Base-by-base conservation (phyloP, 1,139 yeast species). In the Kazachstania sp. region DNA sequence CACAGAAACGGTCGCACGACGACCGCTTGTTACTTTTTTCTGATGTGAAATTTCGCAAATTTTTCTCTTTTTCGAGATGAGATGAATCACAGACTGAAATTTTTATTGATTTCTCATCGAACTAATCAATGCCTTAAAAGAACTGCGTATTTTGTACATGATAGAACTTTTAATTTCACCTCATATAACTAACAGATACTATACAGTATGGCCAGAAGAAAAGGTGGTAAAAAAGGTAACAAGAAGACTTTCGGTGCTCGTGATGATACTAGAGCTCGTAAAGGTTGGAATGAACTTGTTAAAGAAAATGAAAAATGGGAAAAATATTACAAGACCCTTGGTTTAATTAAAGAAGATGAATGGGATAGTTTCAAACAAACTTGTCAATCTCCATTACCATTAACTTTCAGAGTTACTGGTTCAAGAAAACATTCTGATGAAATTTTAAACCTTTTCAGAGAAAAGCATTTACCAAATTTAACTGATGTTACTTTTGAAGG, bases 331-430 rank as follows among this genome's bases (percentile, higher is more conserved):
- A 84, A 79, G 65, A 77, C 78, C 1, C 77, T 83, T 67, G 74
- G 75, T 40, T 69, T 88, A 45, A 72, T 85, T 51, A 82, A 87
- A 5, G 84, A 74, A 43, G 82, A 74, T 34, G 81, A 84, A 53
- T 92, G 95, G 82, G 90, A 75, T n/a, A 64, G 65, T 9, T 90
- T 92, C 73, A 87, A 88, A 64, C 72, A 69, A 48, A 76, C 81
- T 44, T 87, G 97, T 65, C 92, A 86, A 65, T 73, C 76, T 31
- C 81, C 81, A 53, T 75, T 94, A 49, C 99, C 99, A 4, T 72
- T 94, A 59, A 92, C 99, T 1, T 94, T 94, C 71, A 78, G 99
- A 68, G 79, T 94, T 59, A 92, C 98, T 5, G 96, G 97, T 1
- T 83, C 95, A 11, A 79, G 83, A 59, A 75, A 79, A 37, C 90